Evolutionary conservation across 1,284 basidiomycete genomes (phyloP), one percentile per base, ranked within the genome.

Genomic region (Meira miltonrushii): DNA sequence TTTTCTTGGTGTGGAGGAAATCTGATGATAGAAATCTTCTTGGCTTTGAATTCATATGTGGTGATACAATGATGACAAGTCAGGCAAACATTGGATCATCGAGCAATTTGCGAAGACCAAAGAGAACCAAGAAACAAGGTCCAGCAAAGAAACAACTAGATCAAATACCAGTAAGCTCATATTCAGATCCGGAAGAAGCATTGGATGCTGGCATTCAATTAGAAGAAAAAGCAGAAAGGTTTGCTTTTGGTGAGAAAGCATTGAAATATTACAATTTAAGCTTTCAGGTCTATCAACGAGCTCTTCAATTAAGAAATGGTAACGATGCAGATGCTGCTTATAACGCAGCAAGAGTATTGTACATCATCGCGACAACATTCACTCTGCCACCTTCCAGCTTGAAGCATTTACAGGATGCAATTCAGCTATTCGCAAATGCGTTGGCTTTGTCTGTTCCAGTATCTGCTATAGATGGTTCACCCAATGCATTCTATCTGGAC

Each of bases 161-260:
- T 39, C 50, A 53, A 41, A 15, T 53, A 5, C 17, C 50, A 8
- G 21, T 33, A 13, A 41, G 5, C 15, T 39, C 13, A 4, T 67
- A 69, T 46, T 28, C 47, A 23, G 61, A 67, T 55, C 66, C 58
- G 41, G 69, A 70, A 37, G 61, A 67, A 41, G 63, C 69, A 12
- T 61, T 71, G 57, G 68, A 69, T 25, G 68, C 66, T 33, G 69
- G 67, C 6, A 60, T 67, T 38, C 65, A 69, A 55, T 58, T 62
- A 39, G 69, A 71, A 39, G 69, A 71, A 40, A 69, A 67, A 51
- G 69, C 65, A 2, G 69, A 71, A 47, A 61, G 69, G 10, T 70
- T 67, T 43, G 62, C 64, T 10, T 54, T 68, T 21, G 68, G 69
- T 0, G 28, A 55, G 12, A 71, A 71, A 44, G 69, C 69, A 1